Evolutionary conservation across 768 basidiomycete genomes (phyloP).

Genomic region (Hypholoma sublateritium): DNA sequence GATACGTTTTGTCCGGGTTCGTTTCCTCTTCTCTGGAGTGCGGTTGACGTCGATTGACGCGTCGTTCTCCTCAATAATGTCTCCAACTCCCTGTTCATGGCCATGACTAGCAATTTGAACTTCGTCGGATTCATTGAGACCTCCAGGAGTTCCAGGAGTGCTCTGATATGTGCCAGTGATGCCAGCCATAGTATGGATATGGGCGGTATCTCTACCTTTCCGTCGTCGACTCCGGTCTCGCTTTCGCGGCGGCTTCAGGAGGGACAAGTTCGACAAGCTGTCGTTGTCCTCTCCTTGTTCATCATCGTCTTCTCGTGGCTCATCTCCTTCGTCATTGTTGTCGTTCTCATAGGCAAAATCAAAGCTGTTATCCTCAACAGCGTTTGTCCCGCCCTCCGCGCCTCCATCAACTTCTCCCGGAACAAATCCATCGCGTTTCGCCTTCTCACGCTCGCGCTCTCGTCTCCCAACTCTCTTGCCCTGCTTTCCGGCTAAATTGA

Average conservation of each 20-base stretch:
- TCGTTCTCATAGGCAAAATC: constrained; percentile 7
- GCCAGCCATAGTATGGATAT: constrained; percentile 17
- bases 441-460: constrained; percentile 24
- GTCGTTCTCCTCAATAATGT: constrained; percentile 2
- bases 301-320: constrained; percentile 18
- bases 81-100: neutral
- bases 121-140: constrained; percentile 1
- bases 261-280: constrained; percentile 24
- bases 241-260: constrained; percentile 23
- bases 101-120: constrained; percentile 1
- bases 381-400: neutral
- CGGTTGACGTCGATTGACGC: constrained; percentile 2
- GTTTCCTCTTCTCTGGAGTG: constrained; percentile 21
- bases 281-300: constrained; percentile 21
- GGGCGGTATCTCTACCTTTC: constrained; percentile 13
- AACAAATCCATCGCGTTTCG: constrained; percentile 13
- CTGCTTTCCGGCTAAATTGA: constrained; percentile 21
- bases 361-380: neutral
- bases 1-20: constrained; percentile 14
- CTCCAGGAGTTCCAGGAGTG: constrained; percentile 18
- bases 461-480: constrained; percentile 24
- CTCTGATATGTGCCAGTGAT: constrained; percentile 18
- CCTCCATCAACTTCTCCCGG: constrained; percentile 6
- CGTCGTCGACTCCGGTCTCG: constrained; percentile 18
- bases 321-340: constrained; percentile 14